phyloP scores from a whole-genome alignment of 2,329 filamentous ascomycete genomes.

The Zasmidium citrigriseum region DNA sequence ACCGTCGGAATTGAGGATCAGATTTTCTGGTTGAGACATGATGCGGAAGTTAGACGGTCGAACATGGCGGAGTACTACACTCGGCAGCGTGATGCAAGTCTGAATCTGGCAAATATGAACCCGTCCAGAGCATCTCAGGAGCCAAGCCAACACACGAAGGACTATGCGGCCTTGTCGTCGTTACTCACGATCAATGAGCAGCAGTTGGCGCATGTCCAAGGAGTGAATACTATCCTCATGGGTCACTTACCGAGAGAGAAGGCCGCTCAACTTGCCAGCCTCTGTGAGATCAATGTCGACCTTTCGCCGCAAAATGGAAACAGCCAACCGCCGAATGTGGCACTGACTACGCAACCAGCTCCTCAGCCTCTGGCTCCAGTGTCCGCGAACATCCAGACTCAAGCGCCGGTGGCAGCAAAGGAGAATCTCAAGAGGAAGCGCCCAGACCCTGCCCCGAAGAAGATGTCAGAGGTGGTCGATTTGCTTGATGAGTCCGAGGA shows the following conservation, averaged over 20 bases:
- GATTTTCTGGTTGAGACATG: conserved; percentile 3
- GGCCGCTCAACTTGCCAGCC: neutral
- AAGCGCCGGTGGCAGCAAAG: neutral
- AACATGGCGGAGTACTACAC: neutral
- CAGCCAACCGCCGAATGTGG: neutral
- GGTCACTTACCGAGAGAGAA: neutral
- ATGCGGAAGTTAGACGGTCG: neutral
- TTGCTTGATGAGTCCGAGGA: conserved; percentile 13
- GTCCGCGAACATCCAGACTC: conserved; percentile 4
- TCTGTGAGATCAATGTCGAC: neutral
- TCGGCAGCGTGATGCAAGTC: too few relatives aligned
- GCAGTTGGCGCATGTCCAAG: neutral
- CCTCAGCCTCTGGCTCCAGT: conserved; percentile 7
- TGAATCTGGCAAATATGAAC: too few relatives aligned
- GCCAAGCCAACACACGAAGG: neutral
- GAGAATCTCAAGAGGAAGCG: conserved; percentile 4
- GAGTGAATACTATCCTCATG: neutral
- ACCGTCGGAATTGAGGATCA: conserved; percentile 1
- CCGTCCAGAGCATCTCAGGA: neutral
- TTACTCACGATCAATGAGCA: neutral
- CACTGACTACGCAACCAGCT: neutral
- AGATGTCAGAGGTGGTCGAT: conserved; percentile 4
- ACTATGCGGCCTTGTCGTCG: neutral
- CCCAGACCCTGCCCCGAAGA: neutral
- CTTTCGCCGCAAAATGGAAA: too few relatives aligned